Conservation (phyloP, 2,329 filamentous ascomycete genomes). For the Colletotrichum sp. region DNA sequence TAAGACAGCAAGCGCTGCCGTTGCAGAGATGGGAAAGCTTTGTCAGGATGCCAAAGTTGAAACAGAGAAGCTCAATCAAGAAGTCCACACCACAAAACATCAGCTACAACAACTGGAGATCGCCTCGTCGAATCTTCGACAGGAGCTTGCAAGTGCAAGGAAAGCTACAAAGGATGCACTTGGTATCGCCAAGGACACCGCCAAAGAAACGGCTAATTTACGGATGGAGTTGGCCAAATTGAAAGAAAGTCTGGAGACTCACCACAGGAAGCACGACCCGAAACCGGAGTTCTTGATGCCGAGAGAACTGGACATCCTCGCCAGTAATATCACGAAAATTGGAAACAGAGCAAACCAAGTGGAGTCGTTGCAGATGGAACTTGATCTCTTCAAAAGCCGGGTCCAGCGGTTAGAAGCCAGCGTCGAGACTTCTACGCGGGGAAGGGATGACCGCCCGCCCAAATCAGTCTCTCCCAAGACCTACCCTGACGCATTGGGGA, state of each 20-base stretch:
- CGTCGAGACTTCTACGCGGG: not conserved
- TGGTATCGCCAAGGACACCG: conserved; percentile 28
- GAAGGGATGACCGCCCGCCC: not conserved
- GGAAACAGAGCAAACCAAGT: conserved; percentile 41
- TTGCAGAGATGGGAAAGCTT: conserved; percentile 25
- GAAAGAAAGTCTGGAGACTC: conserved; percentile 29
- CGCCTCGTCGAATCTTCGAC: conserved; percentile 27
- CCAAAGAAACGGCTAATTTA: conserved; percentile 34
- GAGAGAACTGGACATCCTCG: conserved; percentile 44
- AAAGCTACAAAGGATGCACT: conserved; percentile 27
- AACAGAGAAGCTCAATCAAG: conserved; percentile 23
- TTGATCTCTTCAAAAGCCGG: conserved; percentile 42
- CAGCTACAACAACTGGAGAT: conserved; percentile 23
- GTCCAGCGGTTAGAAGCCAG: conserved; percentile 37
- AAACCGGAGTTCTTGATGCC: not conserved
- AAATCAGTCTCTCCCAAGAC: not conserved
- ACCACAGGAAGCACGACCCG: conserved; percentile 20
- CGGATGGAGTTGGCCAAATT: conserved; percentile 37
- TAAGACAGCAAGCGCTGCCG: conserved; percentile 21
- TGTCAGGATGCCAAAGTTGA: conserved; percentile 22
- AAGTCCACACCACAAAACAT: conserved; percentile 22
- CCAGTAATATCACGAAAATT: conserved; percentile 42
- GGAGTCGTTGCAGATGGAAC: conserved; percentile 46
- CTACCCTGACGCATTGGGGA: not conserved
- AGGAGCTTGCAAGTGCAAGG: conserved; percentile 26